phyloP scores from a whole-genome alignment of 2,329 filamentous ascomycete species.

The Fusarium sp. region DNA sequence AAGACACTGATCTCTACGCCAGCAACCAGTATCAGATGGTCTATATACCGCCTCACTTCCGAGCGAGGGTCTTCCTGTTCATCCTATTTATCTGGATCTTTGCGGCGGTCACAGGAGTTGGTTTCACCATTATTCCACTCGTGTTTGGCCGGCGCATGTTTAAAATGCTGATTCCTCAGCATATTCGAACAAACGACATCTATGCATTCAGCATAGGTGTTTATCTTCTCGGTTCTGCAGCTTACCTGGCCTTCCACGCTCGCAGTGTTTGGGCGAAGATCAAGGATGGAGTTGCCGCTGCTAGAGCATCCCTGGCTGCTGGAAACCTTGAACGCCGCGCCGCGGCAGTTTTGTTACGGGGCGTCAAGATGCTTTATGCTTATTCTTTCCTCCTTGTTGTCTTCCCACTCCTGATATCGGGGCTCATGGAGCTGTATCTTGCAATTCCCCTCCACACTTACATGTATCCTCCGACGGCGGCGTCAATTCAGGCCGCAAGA shows the following conservation, averaged over 20 bases:
- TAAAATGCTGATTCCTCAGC: conserved; percentile 72
- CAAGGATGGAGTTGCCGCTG: conserved; percentile 42
- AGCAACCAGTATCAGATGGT: conserved; percentile 73
- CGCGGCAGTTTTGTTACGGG: conserved; percentile 43
- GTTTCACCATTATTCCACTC: conserved; percentile 85
- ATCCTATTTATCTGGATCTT: conserved; percentile 93
- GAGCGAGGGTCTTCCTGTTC: conserved; percentile 80
- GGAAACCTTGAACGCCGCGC: conserved; percentile 39
- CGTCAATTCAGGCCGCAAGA: conserved; percentile 40
- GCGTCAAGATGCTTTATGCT: conserved; percentile 71
- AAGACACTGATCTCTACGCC: conserved; percentile 59
- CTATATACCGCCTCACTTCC: conserved; percentile 87
- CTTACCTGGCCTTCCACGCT: conserved; percentile 68
- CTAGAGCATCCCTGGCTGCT: conserved; percentile 33
- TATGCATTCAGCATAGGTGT: conserved; percentile 94
- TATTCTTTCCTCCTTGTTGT: conserved; percentile 78
- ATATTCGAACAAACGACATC: conserved; percentile 87
- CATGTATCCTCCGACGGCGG: conserved; percentile 56
- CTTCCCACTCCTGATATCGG: conserved; percentile 80
- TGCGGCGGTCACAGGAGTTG: conserved; percentile 85
- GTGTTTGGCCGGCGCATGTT: conserved; percentile 85
- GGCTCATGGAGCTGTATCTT: conserved; percentile 87
- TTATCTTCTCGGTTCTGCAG: conserved; percentile 75
- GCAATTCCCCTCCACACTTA: conserved; percentile 88
- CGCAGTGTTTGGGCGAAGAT: conserved; percentile 48